Evolutionary conservation across 345 rosid species (phyloP), one percentile per base, ranked within the genome.

Genomic region (Clarkia xantiana): DNA sequence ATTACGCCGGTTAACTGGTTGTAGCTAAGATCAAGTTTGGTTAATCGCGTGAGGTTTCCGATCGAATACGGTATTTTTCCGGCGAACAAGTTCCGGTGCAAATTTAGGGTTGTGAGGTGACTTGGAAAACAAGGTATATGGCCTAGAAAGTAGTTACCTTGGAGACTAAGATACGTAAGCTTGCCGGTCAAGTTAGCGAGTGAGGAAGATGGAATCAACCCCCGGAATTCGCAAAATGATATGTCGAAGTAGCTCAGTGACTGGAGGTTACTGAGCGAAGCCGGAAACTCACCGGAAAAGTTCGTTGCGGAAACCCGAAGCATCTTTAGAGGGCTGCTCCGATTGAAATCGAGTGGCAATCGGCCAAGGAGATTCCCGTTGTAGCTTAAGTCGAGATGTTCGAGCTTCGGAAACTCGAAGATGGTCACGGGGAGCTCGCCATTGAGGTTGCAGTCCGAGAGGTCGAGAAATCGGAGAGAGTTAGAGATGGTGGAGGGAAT

Each of bases 21-120:
- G 0, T 6, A 18, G 2, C 67, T 57, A 17, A 62, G 57, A 46
- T 53, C 67, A 44, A 67, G 20, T 9, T 39, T 40, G 2, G 47
- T 57, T 0, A 67, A 62, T 0, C 43, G 15, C 0, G 10, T 51
- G 1, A 62, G 13, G 12, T 62, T 46, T 0, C 16, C 54, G 0
- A 59, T 1, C 11, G 44, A 42, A 4, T 20, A 12, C 1, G 64
- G 58, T 1, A 62, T 59, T 20, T 16, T 6, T 11, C 72, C 46
- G 2, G 18, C 14, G 15, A 67, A 18, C 22, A 10, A 0, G 11
- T 62, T 67, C 2, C 15, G 6, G 20, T 52, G 50, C 2, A 67
- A 25, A n/a, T 51, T 42, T 0, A 62, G 25, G 16, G 18, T 0
- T n/a, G n/a, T n/a, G n/a, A n/a, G n/a, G n/a, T n/a, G n/a, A n/a